Percentiles rank a stretch among this genome's conserved stretches.
Evolutionary conservation across 352 stramenopile genomes (phyloP).

Genomic region (Saprolegnia parasitica): DNA sequence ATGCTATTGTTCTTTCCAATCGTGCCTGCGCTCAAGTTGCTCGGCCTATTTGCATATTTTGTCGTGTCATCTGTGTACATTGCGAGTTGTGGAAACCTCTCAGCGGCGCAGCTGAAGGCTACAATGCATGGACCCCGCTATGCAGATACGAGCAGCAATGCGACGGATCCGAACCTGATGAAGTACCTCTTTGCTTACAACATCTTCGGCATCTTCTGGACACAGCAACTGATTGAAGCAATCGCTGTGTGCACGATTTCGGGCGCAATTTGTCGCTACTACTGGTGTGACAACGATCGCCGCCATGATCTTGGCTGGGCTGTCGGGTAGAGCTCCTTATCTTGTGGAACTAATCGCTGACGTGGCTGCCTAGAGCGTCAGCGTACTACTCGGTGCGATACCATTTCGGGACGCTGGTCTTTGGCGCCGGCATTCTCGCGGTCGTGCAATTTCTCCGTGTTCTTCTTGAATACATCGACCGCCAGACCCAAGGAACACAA

Average conservation of each 20-base stretch:
- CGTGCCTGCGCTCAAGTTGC: slow-evolving; percentile 51
- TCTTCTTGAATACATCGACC: slow-evolving; percentile 89
- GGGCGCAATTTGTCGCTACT: slow-evolving; percentile 88
- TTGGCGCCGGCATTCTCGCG: slow-evolving; percentile 95
- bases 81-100: slow-evolving; percentile 26
- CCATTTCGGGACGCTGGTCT: slow-evolving; percentile 93
- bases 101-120: not conserved
- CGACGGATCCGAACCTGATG: slow-evolving; percentile 37
- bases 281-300: slow-evolving; percentile 74
- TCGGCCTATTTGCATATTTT: slow-evolving; percentile 60
- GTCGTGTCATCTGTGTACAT: slow-evolving; percentile 66
- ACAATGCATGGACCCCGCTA: not conserved
- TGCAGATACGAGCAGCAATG: slow-evolving; percentile 44
- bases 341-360: too few species aligned
- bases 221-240: slow-evolving; percentile 93
- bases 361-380: slow-evolving; percentile 70
- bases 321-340: not conserved
- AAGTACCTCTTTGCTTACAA: slow-evolving; percentile 67
- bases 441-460: slow-evolving; percentile 93
- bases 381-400: slow-evolving; percentile 82
- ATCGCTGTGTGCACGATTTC: slow-evolving; percentile 93
- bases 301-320: not conserved
- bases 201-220: slow-evolving; percentile 96
- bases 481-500: slow-evolving; percentile 83
- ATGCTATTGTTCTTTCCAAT: slow-evolving; percentile 66